phyloP scores from a whole-genome alignment of 169 alveolate genomes.

The Theileria sp. region DNA sequence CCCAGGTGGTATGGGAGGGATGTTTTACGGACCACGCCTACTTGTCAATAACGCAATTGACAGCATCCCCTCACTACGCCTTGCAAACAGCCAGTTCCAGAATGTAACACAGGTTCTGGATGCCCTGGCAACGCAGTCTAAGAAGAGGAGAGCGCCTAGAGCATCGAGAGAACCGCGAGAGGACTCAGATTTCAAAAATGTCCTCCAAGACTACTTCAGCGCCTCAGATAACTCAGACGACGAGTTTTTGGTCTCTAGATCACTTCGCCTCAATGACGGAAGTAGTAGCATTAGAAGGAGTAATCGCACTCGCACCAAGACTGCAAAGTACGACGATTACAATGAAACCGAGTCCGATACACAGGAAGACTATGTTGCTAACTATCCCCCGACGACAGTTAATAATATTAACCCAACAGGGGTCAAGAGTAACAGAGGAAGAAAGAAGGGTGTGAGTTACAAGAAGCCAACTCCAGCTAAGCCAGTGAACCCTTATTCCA shows the following conservation, averaged over 20 bases:
- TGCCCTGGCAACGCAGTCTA: constrained; percentile 66
- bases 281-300: constrained; percentile 51
- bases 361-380: constrained; percentile 33
- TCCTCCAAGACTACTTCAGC: constrained; percentile 51
- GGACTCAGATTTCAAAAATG: constrained; percentile 62
- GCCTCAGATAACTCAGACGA: constrained; percentile 61
- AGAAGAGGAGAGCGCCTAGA: constrained; percentile 33
- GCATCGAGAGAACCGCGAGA: constrained; percentile 33
- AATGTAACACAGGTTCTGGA: constrained; percentile 64
- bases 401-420: constrained; percentile 3
- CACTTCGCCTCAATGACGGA: constrained; percentile 23
- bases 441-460: background rate
- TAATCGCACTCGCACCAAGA: constrained; percentile 55
- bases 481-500: constrained; percentile 53
- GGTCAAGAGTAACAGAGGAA: constrained; percentile 31
- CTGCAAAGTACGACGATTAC: constrained; percentile 52
- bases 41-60: constrained; percentile 64
- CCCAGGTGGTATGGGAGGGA: constrained; percentile 9
- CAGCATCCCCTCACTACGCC: constrained; percentile 65
- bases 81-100: constrained; percentile 63
- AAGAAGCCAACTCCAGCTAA: constrained; percentile 17
- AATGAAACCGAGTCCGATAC: constrained; percentile 66
- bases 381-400: constrained; percentile 15
- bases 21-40: constrained; percentile 53
- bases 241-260: constrained; percentile 60